Evolutionary conservation across 73 alveolate genomes (phyloP), one percentile per base, ranked within the genome.

Genomic region (Diophrys sp.): DNA sequence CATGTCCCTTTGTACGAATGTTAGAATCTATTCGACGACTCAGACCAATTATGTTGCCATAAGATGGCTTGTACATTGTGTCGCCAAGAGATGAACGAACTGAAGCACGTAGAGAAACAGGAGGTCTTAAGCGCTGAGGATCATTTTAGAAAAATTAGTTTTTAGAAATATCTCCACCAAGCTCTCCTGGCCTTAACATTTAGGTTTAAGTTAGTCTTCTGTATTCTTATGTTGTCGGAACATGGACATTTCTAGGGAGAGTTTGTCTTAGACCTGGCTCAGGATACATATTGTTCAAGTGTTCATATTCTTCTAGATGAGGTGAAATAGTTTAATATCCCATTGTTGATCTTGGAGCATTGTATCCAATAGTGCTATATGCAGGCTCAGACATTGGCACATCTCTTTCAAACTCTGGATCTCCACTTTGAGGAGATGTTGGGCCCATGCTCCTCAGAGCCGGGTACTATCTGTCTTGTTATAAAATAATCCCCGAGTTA

Each of bases 181-280:
- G 5, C 5, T 5, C n/a, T 5, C n/a, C 18, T 11, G 62, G 62
- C 18, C 5, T 11, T 44, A 5, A 5, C 5, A 44, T 44, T 44
- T 5, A 11, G 62, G 62, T 11, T 11, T 44, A 18, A 18, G 62
- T 18, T 44, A 44, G 62, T 44, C 18, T 11, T 5, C 18, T 44
- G 18, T 44, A 44, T 44, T 44, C 62, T 5, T 5, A 5, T 44
- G 5, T 44, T 11, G 62, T 44, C 18, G 62, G 62, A 18, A 44
- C 18, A 44, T 44, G 62, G n/a, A 44, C 62, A 18, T 44, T 44
- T 44, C 18, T 44, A 44, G 62, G 62, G 18, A 44, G 62, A 44
- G 62, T 44, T 44, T 44, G 62, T 11, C 62, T 5, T 44, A 44
- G 62, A 44, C 62, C 62, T 44, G 62, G 62, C 62, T 44, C 62